phyloP scores from a whole-genome alignment of 495 filamentous ascomycete species.

The Apiosordaria backusii region DNA sequence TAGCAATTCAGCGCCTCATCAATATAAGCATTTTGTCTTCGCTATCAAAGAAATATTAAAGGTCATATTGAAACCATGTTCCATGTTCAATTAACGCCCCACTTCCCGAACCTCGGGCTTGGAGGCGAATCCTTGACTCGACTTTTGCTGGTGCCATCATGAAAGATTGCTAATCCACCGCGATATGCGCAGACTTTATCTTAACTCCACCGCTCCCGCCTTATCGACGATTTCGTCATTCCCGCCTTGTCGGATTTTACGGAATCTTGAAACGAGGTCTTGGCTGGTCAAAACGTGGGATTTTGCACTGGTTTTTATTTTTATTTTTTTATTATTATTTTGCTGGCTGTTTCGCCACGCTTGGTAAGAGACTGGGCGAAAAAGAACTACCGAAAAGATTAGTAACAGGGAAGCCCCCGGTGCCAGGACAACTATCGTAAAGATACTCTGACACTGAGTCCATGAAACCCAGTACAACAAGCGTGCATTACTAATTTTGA shows the following conservation, averaged over 20 bases:
- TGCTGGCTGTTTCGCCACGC: not conserved
- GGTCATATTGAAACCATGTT: not conserved
- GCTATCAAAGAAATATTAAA: too few relatives aligned
- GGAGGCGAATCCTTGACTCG: not conserved
- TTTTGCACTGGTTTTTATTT: not conserved
- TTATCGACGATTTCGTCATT: not conserved
- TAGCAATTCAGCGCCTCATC: too few relatives aligned
- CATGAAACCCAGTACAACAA: not conserved
- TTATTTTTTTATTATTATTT: not conserved
- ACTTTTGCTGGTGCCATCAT: not conserved
- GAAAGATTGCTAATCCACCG: not conserved
- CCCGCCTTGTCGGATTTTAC: not conserved
- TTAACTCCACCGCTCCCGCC: not conserved
- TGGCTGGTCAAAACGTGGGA: not conserved
- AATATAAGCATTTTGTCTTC: too few relatives aligned
- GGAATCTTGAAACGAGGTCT: not conserved
- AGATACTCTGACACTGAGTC: not conserved
- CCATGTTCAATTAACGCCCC: not conserved
- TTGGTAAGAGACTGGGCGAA: not conserved
- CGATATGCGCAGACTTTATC: not conserved
- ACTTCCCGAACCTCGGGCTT: not conserved
- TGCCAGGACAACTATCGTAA: not conserved
- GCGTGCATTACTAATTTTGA: not conserved
- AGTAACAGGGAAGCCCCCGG: not conserved
- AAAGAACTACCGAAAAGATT: not conserved